Conservation (phyloP, 768 basidiomycete species). For the Boletus speciosus region DNA sequence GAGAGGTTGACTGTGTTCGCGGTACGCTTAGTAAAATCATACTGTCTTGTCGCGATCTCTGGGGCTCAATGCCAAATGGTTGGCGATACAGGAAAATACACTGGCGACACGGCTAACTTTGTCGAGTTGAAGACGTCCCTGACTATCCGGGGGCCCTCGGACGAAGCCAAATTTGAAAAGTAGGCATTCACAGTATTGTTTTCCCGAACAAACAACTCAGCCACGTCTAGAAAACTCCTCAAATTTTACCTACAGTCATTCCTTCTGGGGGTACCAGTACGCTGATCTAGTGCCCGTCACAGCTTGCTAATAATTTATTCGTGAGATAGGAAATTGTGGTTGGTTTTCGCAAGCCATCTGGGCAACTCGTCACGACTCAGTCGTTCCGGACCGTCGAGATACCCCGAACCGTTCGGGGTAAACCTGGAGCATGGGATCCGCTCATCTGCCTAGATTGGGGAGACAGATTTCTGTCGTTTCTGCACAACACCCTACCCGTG, state of each 20-base stretch:
- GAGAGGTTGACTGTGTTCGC: constrained; percentile 88
- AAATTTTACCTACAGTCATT: constrained; percentile 93
- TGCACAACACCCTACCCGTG: constrained; percentile 39
- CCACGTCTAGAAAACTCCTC: constrained; percentile 66
- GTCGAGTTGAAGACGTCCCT: constrained; percentile 89
- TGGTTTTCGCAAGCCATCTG: constrained; percentile 81
- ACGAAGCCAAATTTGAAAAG: constrained; percentile 80
- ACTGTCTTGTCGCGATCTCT: background rate
- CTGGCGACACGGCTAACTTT: constrained; percentile 61
- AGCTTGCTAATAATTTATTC: constrained; percentile 2
- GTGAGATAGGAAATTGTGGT: constrained; percentile 70
- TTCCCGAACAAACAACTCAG: background rate
- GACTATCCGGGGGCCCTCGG: constrained; percentile 57
- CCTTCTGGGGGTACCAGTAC: constrained; percentile 84
- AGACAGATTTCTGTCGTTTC: constrained; percentile 53
- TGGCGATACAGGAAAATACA: constrained; percentile 50
- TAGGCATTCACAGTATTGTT: constrained; percentile 30
- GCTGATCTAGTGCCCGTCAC: constrained; percentile 20
- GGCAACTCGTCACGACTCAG: constrained; percentile 61
- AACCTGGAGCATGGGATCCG: constrained; percentile 76
- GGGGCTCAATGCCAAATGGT: background rate
- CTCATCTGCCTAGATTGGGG: constrained; percentile 72
- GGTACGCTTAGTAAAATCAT: constrained; percentile 40
- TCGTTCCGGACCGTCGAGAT: constrained; percentile 76
- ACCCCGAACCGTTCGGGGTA: constrained; percentile 73